phyloP scores from a whole-genome alignment of 2,329 filamentous ascomycete species.

The Aspergillus costaricaensis region DNA sequence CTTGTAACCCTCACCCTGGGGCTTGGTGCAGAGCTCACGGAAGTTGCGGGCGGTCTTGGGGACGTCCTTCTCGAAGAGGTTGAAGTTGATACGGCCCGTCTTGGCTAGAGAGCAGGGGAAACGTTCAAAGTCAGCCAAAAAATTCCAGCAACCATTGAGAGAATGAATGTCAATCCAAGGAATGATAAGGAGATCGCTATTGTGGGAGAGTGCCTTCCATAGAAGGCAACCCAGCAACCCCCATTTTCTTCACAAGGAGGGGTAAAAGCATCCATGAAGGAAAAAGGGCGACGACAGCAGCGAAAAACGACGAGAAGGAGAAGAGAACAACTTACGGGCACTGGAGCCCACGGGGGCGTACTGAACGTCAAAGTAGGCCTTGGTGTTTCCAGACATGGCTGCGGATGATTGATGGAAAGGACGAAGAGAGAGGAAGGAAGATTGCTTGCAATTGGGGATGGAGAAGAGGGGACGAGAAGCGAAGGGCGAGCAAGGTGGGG shows the following conservation, averaged over 20 bases:
- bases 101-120: constrained; percentile 57
- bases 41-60: constrained; percentile 89
- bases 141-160: constrained; percentile 2
- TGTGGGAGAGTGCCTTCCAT: neutral
- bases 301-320: constrained; percentile 17
- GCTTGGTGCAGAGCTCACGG: constrained; percentile 72
- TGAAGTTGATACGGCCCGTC: constrained; percentile 80
- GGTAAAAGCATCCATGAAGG: constrained; percentile 4
- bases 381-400: constrained; percentile 67
- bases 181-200: neutral
- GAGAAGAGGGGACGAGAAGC: constrained; percentile 39
- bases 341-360: constrained; percentile 48
- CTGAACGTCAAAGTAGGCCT: constrained; percentile 76
- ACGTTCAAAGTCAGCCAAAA: constrained; percentile 27
- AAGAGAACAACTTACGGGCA: constrained; percentile 29
- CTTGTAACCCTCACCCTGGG: constrained; percentile 81
- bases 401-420: constrained; percentile 65
- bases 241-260: neutral
- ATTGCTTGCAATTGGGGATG: constrained; percentile 33
- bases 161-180: too few relatives aligned
- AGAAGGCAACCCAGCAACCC: neutral
- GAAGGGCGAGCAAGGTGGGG: constrained; percentile 49
- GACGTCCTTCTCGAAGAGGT: constrained; percentile 80
- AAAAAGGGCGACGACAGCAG: neutral
- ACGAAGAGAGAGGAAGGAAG: constrained; percentile 43